These are phyloP conservation scores for Penicillium pancosmium DNA, from an alignment of 495 filamentous ascomycete genomes.

Conservation along the genomic window DNA sequence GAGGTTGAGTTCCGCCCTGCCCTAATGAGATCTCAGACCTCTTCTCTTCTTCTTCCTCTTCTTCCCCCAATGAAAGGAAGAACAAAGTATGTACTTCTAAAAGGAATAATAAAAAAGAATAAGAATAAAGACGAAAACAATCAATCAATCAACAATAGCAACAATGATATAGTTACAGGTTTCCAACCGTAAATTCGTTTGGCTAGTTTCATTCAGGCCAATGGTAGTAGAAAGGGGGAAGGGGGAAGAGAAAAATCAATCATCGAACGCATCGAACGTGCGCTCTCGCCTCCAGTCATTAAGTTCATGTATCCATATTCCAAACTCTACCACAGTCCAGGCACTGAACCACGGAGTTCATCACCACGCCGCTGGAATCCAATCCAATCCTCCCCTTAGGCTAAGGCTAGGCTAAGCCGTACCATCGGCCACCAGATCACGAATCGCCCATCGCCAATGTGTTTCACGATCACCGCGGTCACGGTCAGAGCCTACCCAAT, in stretches of 20 bases:
- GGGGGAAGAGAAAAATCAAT: neutral
- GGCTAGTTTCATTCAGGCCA: conserved; percentile 29
- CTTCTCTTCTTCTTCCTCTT: too few relatives aligned
- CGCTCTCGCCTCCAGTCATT: conserved; percentile 28
- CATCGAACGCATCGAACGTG: neutral
- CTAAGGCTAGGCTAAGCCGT: conserved; percentile 1
- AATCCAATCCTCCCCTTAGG: neutral
- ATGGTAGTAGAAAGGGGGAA: conserved; percentile 2
- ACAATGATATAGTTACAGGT: conserved; percentile 27
- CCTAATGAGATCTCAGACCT: too few relatives aligned
- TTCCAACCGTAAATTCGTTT: conserved; percentile 25
- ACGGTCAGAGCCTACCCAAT: conserved; percentile 65
- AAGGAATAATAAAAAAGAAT: conserved; percentile 6
- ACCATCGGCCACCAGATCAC: conserved; percentile 45
- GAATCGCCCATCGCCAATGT: conserved; percentile 60
- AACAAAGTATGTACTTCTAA: neutral
- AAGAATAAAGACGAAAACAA: neutral
- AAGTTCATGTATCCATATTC: conserved; percentile 26
- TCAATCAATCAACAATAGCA: conserved; percentile 5
- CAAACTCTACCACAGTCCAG: conserved; percentile 4
- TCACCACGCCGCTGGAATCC: neutral
- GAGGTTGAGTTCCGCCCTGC: neutral
- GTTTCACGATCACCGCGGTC: conserved; percentile 44
- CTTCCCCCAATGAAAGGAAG: too few relatives aligned
- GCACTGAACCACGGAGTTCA: neutral